A percentile compares a stretch with the other conserved stretches of the same genome.
Evolutionary conservation across 805 yeast species (phyloP).

Genomic region (Kodamaea hsintzibuensis): DNA sequence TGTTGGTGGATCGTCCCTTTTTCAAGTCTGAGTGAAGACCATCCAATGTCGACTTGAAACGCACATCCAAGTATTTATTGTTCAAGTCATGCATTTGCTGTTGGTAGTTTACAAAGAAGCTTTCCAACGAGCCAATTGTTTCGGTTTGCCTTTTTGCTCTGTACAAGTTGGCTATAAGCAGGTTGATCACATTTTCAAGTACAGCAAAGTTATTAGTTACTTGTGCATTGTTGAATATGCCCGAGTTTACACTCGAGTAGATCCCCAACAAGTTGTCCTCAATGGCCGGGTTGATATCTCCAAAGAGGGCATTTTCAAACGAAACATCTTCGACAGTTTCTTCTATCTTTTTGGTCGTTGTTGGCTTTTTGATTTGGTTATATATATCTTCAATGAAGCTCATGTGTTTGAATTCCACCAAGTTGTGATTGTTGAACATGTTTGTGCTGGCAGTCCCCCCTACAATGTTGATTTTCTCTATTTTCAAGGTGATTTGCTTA

Average conservation of each 20-base stretch:
- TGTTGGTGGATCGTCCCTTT: constrained; percentile 15
- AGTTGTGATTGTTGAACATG: constrained; percentile 8
- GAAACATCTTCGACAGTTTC: neutral
- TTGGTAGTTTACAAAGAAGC: constrained; percentile 53
- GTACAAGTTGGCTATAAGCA: constrained; percentile 55
- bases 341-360: constrained; percentile 4
- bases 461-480: constrained; percentile 69
- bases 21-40: constrained; percentile 18
- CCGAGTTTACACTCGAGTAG: constrained; percentile 49
- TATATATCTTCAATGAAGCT: constrained; percentile 37
- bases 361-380: constrained; percentile 8
- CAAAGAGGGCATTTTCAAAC: constrained; percentile 62
- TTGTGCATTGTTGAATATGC: constrained; percentile 59
- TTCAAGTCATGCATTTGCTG: constrained; percentile 25
- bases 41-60: constrained; percentile 16
- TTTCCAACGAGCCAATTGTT: constrained; percentile 53
- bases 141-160: constrained; percentile 60
- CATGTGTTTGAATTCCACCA: constrained; percentile 35
- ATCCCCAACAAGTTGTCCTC: constrained; percentile 54
- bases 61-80: constrained; percentile 21
- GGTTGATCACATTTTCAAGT: constrained; percentile 55
- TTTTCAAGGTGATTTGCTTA: constrained; percentile 80
- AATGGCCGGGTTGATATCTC: constrained; percentile 51
- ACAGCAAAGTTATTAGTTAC: constrained; percentile 58
- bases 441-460: constrained; percentile 26